Percentiles rank a stretch among this genome's conserved stretches.
phyloP scores from a whole-genome alignment of 805 yeast genomes.

The Cephaloascus fragrans region DNA sequence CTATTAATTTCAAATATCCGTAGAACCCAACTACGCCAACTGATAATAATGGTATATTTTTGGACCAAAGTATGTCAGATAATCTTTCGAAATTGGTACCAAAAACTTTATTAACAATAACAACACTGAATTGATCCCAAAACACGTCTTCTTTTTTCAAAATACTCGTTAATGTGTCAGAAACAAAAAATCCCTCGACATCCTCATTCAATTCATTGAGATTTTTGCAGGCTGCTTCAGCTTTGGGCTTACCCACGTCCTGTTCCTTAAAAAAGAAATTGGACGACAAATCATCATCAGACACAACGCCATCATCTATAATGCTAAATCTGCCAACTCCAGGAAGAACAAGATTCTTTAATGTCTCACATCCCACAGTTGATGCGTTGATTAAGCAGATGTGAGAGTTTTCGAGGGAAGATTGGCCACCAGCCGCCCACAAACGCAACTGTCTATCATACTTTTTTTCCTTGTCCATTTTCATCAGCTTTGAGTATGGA shows the following conservation, averaged over 20 bases:
- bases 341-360: constrained; percentile 74
- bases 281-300: constrained; percentile 33
- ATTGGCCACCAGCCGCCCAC: constrained; percentile 80
- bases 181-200: constrained; percentile 26
- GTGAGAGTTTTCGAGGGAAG: constrained; percentile 41
- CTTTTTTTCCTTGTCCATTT: constrained; percentile 34
- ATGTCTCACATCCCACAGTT: constrained; percentile 51
- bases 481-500: too few species aligned
- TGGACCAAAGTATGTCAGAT: constrained; percentile 27
- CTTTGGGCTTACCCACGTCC: constrained; percentile 32
- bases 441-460: constrained; percentile 84
- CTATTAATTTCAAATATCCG: constrained; percentile 43
- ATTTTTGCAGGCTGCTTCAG: constrained; percentile 24
- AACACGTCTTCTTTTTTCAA: constrained; percentile 5
- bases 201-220: constrained; percentile 56
- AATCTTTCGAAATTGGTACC: constrained; percentile 13
- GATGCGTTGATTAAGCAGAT: constrained; percentile 54
- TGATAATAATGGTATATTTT: constrained; percentile 44
- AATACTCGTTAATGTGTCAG: neutral
- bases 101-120: constrained; percentile 28
- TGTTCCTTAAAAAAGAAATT: constrained; percentile 51
- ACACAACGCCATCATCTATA: constrained; percentile 35
- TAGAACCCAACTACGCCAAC: constrained; percentile 53
- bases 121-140: constrained; percentile 45
- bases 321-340: constrained; percentile 58